Conservation (phyloP, 2,329 filamentous ascomycete species). For the Colletotrichum euphorbiae region DNA sequence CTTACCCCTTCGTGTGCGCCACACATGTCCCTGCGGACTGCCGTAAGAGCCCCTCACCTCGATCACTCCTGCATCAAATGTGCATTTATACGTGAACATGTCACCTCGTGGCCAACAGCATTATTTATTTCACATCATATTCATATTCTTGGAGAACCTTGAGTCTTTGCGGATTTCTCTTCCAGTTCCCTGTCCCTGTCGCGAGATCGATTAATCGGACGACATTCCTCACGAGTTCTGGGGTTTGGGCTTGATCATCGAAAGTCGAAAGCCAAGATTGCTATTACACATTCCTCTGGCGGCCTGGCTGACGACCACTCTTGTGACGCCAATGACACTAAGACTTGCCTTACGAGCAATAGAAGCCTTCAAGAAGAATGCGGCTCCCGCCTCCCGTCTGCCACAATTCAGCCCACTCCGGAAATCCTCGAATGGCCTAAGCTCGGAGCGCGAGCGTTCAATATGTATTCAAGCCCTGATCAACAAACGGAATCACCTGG, state of each 20-base stretch:
- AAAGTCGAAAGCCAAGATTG: not conserved
- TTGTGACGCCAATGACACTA: not conserved
- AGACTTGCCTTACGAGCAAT: not conserved
- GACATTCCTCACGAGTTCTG: not conserved
- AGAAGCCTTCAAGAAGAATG: not conserved
- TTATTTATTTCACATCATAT: too few relatives aligned
- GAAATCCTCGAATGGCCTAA: not conserved
- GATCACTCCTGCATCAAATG: not conserved
- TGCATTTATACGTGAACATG: not conserved
- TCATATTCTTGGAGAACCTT: too few relatives aligned
- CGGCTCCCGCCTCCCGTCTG: not conserved
- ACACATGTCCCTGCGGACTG: too few relatives aligned
- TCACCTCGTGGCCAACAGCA: not conserved
- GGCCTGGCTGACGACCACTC: not conserved
- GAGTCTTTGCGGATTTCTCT: not conserved
- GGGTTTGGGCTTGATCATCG: not conserved
- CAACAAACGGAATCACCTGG: not conserved
- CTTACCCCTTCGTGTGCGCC: too few relatives aligned
- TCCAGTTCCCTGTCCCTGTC: not conserved
- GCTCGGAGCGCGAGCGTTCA: not conserved
- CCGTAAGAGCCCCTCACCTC: not conserved
- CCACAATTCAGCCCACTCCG: not conserved
- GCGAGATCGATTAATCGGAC: not conserved
- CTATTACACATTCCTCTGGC: slow-evolving; percentile 1
- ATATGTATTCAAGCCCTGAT: not conserved